Percentiles rank a stretch among this genome's conserved stretches.
Evolutionary conservation across 1,139 yeast species (phyloP).

Genomic region (Suhomyces atakaporum): DNA sequence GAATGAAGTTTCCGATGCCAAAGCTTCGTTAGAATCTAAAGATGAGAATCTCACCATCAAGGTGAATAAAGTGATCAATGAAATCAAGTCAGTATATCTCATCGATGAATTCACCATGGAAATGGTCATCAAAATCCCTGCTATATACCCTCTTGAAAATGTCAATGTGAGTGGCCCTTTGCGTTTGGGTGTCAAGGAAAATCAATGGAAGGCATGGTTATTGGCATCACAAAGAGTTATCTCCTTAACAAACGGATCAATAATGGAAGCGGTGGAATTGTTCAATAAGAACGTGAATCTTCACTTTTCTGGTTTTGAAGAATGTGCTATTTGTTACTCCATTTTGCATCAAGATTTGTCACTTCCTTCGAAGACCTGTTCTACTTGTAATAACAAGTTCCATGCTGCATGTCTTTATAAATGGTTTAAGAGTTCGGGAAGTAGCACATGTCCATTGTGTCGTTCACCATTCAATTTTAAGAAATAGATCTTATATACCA

Average conservation of each 20-base stretch:
- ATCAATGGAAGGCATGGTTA: constrained; percentile 95
- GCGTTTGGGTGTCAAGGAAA: constrained; percentile 86
- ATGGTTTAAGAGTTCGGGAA: constrained; percentile 95
- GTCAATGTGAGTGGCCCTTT: constrained; percentile 76
- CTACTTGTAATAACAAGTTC: constrained; percentile 89
- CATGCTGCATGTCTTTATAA: constrained; percentile 96
- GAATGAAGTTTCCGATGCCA: constrained; percentile 48
- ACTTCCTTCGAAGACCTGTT: constrained; percentile 83
- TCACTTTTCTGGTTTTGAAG: constrained; percentile 91
- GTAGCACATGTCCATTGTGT: constrained; percentile 92
- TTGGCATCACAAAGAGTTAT: constrained; percentile 84
- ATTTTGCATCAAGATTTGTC: constrained; percentile 89
- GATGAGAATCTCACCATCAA: constrained; percentile 65
- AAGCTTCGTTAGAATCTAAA: constrained; percentile 37
- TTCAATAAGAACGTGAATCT: constrained; percentile 78
- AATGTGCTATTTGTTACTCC: constrained; percentile 95
- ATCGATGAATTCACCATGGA: constrained; percentile 91
- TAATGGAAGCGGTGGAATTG: constrained; percentile 77
- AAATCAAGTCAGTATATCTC: constrained; percentile 69
- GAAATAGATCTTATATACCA: neutral
- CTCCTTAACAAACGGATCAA: constrained; percentile 73
- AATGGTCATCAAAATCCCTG: constrained; percentile 71
- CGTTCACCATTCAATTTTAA: constrained; percentile 69
- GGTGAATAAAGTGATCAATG: constrained; percentile 63
- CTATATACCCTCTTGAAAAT: constrained; percentile 70